Percentiles rank a stretch among this genome's conserved stretches.
Evolutionary conservation across 768 basidiomycete species (phyloP).

Genomic region (Cantharellus cinnabarinus): DNA sequence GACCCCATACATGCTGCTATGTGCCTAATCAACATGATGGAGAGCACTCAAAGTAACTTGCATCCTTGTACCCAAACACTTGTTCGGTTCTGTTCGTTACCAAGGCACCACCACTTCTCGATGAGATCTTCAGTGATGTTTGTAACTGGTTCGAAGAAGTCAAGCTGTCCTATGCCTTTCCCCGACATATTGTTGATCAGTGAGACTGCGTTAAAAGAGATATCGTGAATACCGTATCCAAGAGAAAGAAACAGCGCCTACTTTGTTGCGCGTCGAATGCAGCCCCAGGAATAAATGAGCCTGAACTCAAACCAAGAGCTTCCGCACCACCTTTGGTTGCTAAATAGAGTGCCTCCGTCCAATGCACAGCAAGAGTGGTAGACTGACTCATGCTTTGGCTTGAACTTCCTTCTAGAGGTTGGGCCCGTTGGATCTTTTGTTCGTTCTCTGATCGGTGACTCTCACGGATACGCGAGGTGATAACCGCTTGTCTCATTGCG

Average conservation of each 20-base stretch:
- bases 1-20: no score
- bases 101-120: conserved; percentile 85
- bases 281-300: conserved; percentile 36
- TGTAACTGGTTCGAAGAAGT: conserved; percentile 35
- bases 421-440: background rate
- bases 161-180: conserved; percentile 39
- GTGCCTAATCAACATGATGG: no score
- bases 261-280: conserved; percentile 62
- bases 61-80: conserved; percentile 62
- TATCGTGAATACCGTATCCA: background rate
- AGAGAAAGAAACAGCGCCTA: conserved; percentile 19
- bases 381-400: conserved; percentile 6
- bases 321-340: conserved; percentile 62
- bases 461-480: conserved; percentile 48
- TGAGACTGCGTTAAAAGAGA: conserved; percentile 20
- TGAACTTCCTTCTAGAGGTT: conserved; percentile 1
- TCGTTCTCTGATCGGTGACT: conserved; percentile 21
- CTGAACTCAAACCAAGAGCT: conserved; percentile 38
- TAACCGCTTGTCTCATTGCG: conserved; percentile 62
- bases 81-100: conserved; percentile 43
- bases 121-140: conserved; percentile 27
- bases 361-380: conserved; percentile 34
- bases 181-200: conserved; percentile 24
- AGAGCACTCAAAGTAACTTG: background rate
- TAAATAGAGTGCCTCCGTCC: conserved; percentile 65